Conservation (phyloP, 805 yeast genomes). For the Barnettozyma botsteinii region DNA sequence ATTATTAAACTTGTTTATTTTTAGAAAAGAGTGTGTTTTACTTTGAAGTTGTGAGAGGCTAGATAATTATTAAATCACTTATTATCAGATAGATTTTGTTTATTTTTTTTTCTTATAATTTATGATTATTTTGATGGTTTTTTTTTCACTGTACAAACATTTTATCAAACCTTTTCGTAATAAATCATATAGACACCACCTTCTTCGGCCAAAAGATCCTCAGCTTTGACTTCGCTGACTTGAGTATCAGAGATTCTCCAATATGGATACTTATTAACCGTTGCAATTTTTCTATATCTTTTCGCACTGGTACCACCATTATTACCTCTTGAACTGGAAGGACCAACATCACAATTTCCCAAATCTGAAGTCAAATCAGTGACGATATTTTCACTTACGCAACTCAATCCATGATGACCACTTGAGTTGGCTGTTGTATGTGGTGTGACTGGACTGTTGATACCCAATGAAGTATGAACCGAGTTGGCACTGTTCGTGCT, state of each 20-base stretch:
- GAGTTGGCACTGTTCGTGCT: not conserved
- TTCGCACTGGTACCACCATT: no score
- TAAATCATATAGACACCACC: constrained; percentile 81
- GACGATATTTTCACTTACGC: constrained; percentile 13
- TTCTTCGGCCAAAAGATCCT: constrained; percentile 60
- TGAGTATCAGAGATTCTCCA: constrained; percentile 85
- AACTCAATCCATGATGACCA: constrained; percentile 10
- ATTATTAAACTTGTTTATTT: not conserved
- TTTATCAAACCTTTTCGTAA: constrained; percentile 47
- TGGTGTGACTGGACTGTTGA: not conserved
- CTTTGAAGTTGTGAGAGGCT: constrained; percentile 3
- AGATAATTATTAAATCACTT: no score
- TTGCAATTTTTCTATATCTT: constrained; percentile 45
- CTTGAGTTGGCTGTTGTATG: no score
- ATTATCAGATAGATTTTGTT: not conserved
- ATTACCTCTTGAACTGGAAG: no score
- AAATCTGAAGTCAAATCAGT: not conserved
- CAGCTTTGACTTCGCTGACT: constrained; percentile 53
- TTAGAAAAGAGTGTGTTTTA: not conserved
- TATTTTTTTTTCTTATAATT: not conserved
- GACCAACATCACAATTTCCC: not conserved
- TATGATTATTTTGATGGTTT: not conserved
- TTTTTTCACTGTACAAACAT: not conserved
- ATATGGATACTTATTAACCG: constrained; percentile 53
- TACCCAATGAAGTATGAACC: no score